These are phyloP conservation scores for Plasmodium ovale DNA, from an alignment of 169 alveolate genomes.

Conservation along the genomic window DNA sequence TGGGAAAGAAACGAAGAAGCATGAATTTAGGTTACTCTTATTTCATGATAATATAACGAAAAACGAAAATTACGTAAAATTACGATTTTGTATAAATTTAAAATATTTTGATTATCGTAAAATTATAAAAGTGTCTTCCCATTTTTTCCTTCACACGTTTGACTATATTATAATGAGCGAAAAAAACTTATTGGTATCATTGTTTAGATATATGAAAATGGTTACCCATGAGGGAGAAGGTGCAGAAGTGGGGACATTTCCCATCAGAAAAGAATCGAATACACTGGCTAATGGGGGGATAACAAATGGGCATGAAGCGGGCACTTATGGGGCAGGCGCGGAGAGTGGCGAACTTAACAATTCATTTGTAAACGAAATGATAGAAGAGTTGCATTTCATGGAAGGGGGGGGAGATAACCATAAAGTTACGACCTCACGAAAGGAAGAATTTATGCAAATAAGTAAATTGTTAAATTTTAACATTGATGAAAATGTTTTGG, in stretches of 20 bases:
- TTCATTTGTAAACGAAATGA: conserved; percentile 28
- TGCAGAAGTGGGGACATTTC: neutral
- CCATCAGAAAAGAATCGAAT: too few relatives aligned
- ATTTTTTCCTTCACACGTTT: conserved; percentile 42
- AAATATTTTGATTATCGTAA: conserved; percentile 36
- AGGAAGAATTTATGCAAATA: conserved; percentile 16
- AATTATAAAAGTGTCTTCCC: conserved; percentile 31
- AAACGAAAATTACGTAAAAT: conserved; percentile 39
- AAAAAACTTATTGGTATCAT: conserved; percentile 43
- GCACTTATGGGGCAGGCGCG: neutral
- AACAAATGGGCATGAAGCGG: neutral
- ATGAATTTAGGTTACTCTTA: conserved; percentile 36
- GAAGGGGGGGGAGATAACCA: conserved; percentile 5
- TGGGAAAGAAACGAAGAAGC: conserved; percentile 39
- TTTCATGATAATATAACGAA: conserved; percentile 62
- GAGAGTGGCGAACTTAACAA: neutral
- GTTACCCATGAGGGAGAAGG: neutral
- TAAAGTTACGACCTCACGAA: neutral
- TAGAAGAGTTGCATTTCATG: conserved; percentile 41
- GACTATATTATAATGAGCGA: conserved; percentile 55
- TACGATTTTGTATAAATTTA: conserved; percentile 22
- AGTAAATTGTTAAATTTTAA: conserved; percentile 2
- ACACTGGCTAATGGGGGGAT: neutral
- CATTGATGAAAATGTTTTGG: conserved; percentile 27
- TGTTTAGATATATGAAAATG: conserved; percentile 33